Evolutionary conservation across 2,329 filamentous ascomycete species (phyloP).

Genomic region (Penicillium aurantiogriseum): DNA sequence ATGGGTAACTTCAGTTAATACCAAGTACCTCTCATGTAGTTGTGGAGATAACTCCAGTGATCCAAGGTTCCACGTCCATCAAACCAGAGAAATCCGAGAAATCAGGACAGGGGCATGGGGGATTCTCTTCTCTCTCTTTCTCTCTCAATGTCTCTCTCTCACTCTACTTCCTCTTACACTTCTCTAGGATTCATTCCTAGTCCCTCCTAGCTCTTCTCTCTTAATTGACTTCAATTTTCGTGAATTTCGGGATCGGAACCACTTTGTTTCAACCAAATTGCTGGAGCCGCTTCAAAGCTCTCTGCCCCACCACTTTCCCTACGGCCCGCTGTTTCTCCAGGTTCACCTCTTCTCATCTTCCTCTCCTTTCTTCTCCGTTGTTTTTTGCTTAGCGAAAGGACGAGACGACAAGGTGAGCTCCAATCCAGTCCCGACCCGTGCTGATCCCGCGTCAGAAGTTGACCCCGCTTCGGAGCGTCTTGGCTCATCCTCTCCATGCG

Average conservation of each 20-base stretch:
- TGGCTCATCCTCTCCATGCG: slow-evolving; percentile 4
- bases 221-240: not conserved
- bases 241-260: not conserved
- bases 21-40: not conserved
- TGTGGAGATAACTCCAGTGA: slow-evolving; percentile 4
- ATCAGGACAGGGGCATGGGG: not conserved
- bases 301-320: slow-evolving; percentile 7
- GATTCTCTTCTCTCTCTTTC: no score
- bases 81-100: slow-evolving; percentile 10
- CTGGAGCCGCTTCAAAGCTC: slow-evolving; percentile 7
- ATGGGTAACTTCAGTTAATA: not conserved
- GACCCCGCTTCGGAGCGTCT: slow-evolving; percentile 11
- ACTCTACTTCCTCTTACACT: not conserved
- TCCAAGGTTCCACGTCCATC: slow-evolving; percentile 12
- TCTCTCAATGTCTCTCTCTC: no score
- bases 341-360: slow-evolving; percentile 3
- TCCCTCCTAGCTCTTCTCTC: not conserved
- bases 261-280: slow-evolving; percentile 6
- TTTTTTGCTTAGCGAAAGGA: not conserved
- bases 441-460: slow-evolving; percentile 3
- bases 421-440: not conserved
- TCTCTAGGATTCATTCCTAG: not conserved
- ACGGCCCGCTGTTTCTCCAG: slow-evolving; percentile 13
- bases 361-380: not conserved
- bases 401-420: slow-evolving; percentile 2